phyloP scores from a whole-genome alignment of 192 early-diverging fungal genomes.

The Entrophospora sp. region DNA sequence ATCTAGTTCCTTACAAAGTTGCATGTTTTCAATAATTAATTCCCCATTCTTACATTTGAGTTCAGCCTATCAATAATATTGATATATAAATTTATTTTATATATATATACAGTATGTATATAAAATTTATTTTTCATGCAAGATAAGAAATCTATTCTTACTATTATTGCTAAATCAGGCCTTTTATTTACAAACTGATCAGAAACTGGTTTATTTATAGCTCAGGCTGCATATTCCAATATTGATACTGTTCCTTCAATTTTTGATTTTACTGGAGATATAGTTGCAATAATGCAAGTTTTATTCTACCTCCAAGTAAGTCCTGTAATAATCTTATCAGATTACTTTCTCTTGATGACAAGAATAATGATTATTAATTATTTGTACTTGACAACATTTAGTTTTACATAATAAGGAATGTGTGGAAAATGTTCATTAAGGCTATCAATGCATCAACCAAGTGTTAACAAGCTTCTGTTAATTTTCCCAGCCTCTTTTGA shows the following conservation, averaged over 20 bases:
- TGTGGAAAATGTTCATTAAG: slow-evolving; percentile 50
- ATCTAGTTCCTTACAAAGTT: no score
- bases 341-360: slow-evolving; percentile 59
- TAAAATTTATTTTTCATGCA: no score
- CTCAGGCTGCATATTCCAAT: slow-evolving; percentile 68
- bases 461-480: slow-evolving; percentile 69
- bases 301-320: slow-evolving; percentile 81
- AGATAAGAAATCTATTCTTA: no score
- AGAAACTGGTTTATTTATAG: slow-evolving; percentile 69
- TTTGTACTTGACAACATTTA: no score
- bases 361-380: neutral
- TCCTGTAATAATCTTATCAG: slow-evolving; percentile 86
- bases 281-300: slow-evolving; percentile 93
- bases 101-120: no score
- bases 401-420: slow-evolving; percentile 47
- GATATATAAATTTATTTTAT: no score
- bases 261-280: slow-evolving; percentile 63
- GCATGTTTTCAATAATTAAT: no score
- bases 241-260: slow-evolving; percentile 68
- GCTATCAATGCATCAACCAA: slow-evolving; percentile 64
- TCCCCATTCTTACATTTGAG: no score
- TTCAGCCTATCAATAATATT: no score
- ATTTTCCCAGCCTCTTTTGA: slow-evolving; percentile 87
- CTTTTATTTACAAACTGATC: no score
- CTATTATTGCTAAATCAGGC: no score